Evolutionary conservation across 192 early-diverging fungal species (phyloP), one percentile per base, ranked within the genome.

Genomic region (Coemansia sp.): DNA sequence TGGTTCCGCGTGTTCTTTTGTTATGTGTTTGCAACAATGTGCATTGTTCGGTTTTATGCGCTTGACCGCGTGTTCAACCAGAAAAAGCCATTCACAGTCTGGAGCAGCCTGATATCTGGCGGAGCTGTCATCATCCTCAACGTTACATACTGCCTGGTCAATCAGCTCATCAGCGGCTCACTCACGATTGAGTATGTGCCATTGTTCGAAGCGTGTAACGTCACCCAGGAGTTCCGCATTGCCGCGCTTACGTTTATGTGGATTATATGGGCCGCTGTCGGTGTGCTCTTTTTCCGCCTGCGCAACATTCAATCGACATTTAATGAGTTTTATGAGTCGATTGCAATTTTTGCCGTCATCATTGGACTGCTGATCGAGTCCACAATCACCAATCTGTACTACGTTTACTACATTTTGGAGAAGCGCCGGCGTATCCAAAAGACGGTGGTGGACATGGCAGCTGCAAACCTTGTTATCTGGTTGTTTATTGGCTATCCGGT

Each of bases 41-140:
- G 60, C 21, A 67, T 79, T 29, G 65, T 73, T 37, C 71, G 76
- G 17, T 70, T 79, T 29, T 73, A 57, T 61, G 76, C 76, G 3
- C 68, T 79, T 1, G 70, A 79, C 57, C 70, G 76, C 19, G 76
- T 79, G 37, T 79, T 79, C 41, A 79, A 70, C 49, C 76, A 79
- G 54, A 54, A 69, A 23, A 79, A 79, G 65, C 71, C 76, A 14
- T 79, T 79, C 48, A 68, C 67, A 6, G 50, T 45, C 2, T 59
- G 63, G 37, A 65, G 53, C 35, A 51, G 53, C 53, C 11, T 73
- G 5, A 51, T 54, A 24, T 38, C 59, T 8, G 21, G 50, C 12
- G 17, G 6, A 7, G 43, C 64, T 23, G 64, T 73, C 2, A 25
- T 70, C 14, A 6, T 53, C 6, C 29, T 70, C 15, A 68, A 67